Evolutionary conservation across 2,329 filamentous ascomycete species (phyloP).

Genomic region (Decorospora gaudefroyi): DNA sequence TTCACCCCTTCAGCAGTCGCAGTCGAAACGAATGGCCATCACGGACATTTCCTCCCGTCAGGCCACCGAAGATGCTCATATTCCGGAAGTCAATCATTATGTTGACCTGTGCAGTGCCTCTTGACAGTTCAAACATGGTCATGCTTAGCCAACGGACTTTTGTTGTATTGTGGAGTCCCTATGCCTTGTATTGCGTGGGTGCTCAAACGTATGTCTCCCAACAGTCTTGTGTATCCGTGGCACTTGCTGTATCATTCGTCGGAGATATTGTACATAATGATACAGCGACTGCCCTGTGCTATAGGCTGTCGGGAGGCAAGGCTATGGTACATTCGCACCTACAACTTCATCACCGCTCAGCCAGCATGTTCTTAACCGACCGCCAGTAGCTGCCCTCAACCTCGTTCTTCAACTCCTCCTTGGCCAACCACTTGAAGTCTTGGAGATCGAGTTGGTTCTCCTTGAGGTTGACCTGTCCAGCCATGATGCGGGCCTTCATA

Average conservation of each 20-base stretch:
- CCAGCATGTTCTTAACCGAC: constrained; percentile 80
- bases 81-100: too few relatives aligned
- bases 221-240: too few relatives aligned
- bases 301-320: constrained; percentile 1
- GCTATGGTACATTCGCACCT: not conserved
- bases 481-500: constrained; percentile 95
- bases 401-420: constrained; percentile 76
- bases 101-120: too few relatives aligned
- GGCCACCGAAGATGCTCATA: too few relatives aligned
- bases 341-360: constrained; percentile 63
- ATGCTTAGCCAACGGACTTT: too few relatives aligned
- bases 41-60: too few relatives aligned
- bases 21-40: too few relatives aligned
- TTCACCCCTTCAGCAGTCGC: too few relatives aligned
- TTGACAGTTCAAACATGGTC: too few relatives aligned
- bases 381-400: constrained; percentile 72
- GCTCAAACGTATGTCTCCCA: too few relatives aligned
- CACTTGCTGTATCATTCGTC: not conserved
- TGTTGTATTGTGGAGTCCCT: too few relatives aligned
- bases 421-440: constrained; percentile 91
- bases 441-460: constrained; percentile 71
- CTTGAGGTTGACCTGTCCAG: constrained; percentile 83
- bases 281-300: constrained; percentile 2
- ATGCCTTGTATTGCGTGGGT: too few relatives aligned
- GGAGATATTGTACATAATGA: constrained; percentile 6